phyloP scores from a whole-genome alignment of 306 rosid genomes.

The Clitoria ternatea region DNA sequence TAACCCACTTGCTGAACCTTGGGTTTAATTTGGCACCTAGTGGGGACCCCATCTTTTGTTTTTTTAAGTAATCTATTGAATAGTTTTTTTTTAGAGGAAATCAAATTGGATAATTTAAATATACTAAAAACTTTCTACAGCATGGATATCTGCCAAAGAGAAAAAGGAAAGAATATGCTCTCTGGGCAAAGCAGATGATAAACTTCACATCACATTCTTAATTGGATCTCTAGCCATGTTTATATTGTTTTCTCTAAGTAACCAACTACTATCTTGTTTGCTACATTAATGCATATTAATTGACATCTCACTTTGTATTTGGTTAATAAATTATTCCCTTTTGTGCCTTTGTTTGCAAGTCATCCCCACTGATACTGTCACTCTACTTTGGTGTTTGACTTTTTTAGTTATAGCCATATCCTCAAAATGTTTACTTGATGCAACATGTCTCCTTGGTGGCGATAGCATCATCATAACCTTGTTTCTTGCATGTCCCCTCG shows the following conservation, averaged over 20 bases:
- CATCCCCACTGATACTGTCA: not conserved
- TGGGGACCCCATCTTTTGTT: not conserved
- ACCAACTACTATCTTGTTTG: not conserved
- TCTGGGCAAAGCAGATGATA: not conserved
- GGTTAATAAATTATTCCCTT: not conserved
- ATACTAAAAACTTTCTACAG: not conserved
- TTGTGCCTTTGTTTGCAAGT: not conserved
- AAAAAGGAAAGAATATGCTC: not conserved
- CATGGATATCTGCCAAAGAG: not conserved
- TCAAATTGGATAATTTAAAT: not conserved
- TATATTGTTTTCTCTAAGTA: not conserved
- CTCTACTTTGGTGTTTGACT: not conserved
- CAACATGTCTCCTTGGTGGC: not conserved
- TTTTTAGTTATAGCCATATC: not conserved
- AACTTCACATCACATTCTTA: constrained; percentile 6
- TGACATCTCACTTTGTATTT: not conserved
- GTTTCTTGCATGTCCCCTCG: not conserved
- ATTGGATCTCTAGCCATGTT: not conserved
- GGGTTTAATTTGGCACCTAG: not conserved
- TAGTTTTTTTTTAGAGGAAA: not conserved
- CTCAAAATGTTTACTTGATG: not conserved
- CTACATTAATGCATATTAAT: not conserved
- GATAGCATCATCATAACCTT: not conserved
- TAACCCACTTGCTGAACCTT: not conserved
- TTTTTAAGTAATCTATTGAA: not conserved